Evolutionary conservation across 129 eudicot species (phyloP), one percentile per base, ranked within the genome.

Genomic region (Pulicaria dysenterica): DNA sequence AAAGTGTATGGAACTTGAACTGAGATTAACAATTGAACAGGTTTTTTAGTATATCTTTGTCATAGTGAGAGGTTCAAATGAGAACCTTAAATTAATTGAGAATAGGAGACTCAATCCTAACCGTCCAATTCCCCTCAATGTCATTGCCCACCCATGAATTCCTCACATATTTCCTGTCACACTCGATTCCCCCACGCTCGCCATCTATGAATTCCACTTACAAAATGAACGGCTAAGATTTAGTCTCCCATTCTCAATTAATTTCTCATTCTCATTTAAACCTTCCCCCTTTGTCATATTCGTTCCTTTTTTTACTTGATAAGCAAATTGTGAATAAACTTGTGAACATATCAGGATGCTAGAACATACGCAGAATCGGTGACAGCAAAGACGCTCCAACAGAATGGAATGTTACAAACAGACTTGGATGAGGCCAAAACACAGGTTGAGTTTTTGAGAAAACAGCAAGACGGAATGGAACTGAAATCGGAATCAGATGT

Each of bases 11-110:
- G 97, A 88, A 69, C 63, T 84, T 78, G 97, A 88, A 58, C 17
- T 91, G 64, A 83, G 80, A 49, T 67, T 91, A 74, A 80, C 85
- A 74, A 54, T 83, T 38, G 88, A 88, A 68, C 90, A 88, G 96
- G 96, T 90, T 34, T 68, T 59, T 43, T 12, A 19, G n/a, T 17
- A 59, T 53, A 46, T 56, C 19, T 45, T 50, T 50, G 8, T 51
- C 34, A 48, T 68, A 19, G n/a, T n/a, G n/a, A n/a, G n/a, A n/a
- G n/a, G n/a, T n/a, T n/a, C n/a, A n/a, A n/a, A n/a, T n/a, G n/a
- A n/a, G n/a, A n/a, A n/a, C n/a, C n/a, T n/a, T n/a, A n/a, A n/a
- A n/a, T n/a, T n/a, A n/a, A n/a, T n/a, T n/a, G n/a, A n/a, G n/a
- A n/a, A n/a, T n/a, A n/a, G n/a, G n/a, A n/a, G n/a, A n/a, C n/a